Conservation (phyloP, 2,329 filamentous ascomycete species). For the Botrytis aclada region DNA sequence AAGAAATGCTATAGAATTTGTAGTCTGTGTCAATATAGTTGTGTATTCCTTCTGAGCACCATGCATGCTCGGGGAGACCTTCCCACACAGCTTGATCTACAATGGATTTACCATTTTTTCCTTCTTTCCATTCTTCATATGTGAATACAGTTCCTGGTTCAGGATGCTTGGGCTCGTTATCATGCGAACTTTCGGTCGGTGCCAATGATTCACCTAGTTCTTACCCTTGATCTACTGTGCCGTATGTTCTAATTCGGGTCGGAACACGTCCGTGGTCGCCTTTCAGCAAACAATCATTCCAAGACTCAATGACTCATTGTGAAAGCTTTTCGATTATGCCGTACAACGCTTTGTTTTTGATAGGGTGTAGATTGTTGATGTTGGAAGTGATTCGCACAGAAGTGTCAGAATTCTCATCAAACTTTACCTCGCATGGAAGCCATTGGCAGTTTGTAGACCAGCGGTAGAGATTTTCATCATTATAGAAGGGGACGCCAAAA, state of each 20-base stretch:
- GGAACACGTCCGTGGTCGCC: background rate
- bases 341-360: background rate
- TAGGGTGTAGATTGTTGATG: background rate
- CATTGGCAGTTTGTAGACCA: background rate
- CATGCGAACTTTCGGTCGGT: background rate
- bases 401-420: background rate
- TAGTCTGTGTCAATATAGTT: background rate
- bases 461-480: background rate
- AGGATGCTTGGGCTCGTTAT: background rate
- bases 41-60: background rate
- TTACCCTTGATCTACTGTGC: background rate
- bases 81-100: background rate
- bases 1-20: background rate
- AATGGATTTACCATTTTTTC: background rate
- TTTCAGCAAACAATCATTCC: background rate
- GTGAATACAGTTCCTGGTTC: background rate
- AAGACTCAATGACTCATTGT: background rate
- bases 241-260: background rate
- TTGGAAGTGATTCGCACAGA: background rate
- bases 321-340: background rate
- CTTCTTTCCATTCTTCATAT: background rate
- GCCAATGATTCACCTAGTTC: background rate
- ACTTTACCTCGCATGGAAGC: background rate
- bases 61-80: background rate
- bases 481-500: background rate